These are phyloP conservation scores for Hyaloscypha hepaticicola DNA, from an alignment of 495 filamentous ascomycete species.

Conservation along the genomic window DNA sequence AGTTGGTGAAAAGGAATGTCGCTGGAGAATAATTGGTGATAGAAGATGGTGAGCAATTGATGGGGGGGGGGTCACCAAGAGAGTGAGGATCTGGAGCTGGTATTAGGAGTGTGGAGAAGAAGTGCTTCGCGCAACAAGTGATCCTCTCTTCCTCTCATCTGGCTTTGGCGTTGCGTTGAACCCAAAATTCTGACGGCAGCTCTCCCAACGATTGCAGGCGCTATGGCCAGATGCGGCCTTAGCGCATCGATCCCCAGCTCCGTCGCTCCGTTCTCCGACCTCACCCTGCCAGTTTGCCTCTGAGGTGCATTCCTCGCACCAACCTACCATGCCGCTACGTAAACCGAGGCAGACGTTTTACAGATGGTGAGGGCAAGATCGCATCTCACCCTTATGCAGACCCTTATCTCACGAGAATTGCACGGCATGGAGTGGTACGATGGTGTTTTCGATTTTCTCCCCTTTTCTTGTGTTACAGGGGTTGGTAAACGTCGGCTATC, in stretches of 20 bases:
- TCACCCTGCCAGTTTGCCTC: neutral
- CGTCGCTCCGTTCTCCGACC: neutral
- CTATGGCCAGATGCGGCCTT: neutral
- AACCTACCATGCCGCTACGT: neutral
- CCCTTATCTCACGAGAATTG: neutral
- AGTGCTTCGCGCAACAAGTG: conserved; percentile 4
- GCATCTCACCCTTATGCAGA: neutral
- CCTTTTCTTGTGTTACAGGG: neutral
- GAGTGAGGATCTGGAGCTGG: conserved; percentile 18
- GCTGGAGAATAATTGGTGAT: neutral
- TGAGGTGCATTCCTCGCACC: neutral
- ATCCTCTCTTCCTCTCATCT: conserved; percentile 5
- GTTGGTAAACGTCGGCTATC: neutral
- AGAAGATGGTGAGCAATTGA: conserved; percentile 22
- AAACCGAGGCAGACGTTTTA: neutral
- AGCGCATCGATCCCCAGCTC: neutral
- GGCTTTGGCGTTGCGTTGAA: conserved; percentile 19
- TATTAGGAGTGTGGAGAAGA: conserved; percentile 11
- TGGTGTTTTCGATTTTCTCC: neutral
- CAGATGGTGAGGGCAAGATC: neutral
- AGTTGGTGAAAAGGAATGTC: neutral
- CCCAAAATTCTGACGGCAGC: conserved; percentile 10
- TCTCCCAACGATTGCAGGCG: conserved; percentile 9
- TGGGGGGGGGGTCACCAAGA: conserved; percentile 21
- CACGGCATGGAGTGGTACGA: neutral